Conservation (phyloP, 148 eudicot species). For the Polygonum maritimum region DNA sequence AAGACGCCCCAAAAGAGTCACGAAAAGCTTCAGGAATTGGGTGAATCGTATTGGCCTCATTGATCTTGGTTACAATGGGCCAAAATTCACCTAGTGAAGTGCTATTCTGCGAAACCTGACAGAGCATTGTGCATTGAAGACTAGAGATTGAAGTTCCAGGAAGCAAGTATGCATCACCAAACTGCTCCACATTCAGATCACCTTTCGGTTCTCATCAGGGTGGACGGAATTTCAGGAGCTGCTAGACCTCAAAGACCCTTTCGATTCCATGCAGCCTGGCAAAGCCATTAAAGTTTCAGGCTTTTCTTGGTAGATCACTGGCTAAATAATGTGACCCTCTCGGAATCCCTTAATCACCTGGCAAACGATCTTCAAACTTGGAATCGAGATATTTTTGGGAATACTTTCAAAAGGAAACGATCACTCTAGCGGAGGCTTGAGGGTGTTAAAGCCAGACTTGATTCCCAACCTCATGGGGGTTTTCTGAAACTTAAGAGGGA, state of each 20-base stretch:
- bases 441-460: background rate
- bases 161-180: background rate
- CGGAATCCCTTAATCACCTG: background rate
- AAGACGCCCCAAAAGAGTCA: no score
- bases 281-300: background rate
- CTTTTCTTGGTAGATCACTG: background rate
- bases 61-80: no score
- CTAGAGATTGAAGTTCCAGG: background rate
- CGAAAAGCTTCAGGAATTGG: no score
- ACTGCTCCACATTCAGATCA: background rate
- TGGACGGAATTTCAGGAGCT: rapidly evolving
- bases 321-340: background rate
- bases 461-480: no score
- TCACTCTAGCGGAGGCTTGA: background rate
- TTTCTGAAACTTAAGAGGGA: background rate
- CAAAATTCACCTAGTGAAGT: no score
- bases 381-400: background rate
- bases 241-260: background rate
- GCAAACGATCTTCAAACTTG: background rate
- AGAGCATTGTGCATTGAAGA: background rate
- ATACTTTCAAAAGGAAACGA: background rate
- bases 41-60: no score
- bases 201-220: background rate
- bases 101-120: background rate
- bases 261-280: background rate